Evolutionary conservation across 495 filamentous ascomycete genomes (phyloP).

Genomic region (Tuber microsphaerosporum): DNA sequence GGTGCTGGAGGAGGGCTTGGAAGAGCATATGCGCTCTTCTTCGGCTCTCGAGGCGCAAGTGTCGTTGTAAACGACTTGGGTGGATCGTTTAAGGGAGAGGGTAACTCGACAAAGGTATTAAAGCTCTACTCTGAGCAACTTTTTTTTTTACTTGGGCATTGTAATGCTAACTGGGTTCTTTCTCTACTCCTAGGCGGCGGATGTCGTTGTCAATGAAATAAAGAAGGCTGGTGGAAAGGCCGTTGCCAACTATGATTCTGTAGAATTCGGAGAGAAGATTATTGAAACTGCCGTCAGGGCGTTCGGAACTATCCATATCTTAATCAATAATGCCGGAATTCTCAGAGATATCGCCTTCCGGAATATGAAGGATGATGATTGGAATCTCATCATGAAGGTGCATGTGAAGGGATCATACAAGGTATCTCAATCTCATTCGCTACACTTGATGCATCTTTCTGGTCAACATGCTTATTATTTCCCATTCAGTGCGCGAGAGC

Average conservation of each 20-base stretch:
- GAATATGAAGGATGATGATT: conserved; percentile 96
- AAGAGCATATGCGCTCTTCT: conserved; percentile 87
- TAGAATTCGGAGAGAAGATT: conserved; percentile 88
- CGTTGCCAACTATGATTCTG: conserved; percentile 96
- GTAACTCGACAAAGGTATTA: conserved; percentile 70
- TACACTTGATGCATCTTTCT: not conserved
- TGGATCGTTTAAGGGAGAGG: conserved; percentile 89
- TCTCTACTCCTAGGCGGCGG: conserved; percentile 63
- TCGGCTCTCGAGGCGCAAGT: conserved; percentile 83
- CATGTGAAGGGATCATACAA: conserved; percentile 96
- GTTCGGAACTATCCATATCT: conserved; percentile 87
- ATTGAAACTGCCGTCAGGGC: conserved; percentile 91
- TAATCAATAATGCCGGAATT: conserved; percentile 98
- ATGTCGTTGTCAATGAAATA: conserved; percentile 94
- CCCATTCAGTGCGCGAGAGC: conserved; percentile 68
- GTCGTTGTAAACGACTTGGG: conserved; percentile 97
- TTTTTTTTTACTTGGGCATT: not conserved
- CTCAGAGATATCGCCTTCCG: conserved; percentile 94
- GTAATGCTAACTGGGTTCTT: not conserved
- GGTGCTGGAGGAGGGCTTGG: conserved; percentile 93
- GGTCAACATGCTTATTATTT: not conserved
- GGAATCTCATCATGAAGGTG: conserved; percentile 89
- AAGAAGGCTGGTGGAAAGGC: conserved; percentile 86
- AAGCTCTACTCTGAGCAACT: not conserved
- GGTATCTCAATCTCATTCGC: conserved; percentile 42